Base-by-base conservation (phyloP, 495 filamentous ascomycete genomes). In the Tuber calosporum region DNA sequence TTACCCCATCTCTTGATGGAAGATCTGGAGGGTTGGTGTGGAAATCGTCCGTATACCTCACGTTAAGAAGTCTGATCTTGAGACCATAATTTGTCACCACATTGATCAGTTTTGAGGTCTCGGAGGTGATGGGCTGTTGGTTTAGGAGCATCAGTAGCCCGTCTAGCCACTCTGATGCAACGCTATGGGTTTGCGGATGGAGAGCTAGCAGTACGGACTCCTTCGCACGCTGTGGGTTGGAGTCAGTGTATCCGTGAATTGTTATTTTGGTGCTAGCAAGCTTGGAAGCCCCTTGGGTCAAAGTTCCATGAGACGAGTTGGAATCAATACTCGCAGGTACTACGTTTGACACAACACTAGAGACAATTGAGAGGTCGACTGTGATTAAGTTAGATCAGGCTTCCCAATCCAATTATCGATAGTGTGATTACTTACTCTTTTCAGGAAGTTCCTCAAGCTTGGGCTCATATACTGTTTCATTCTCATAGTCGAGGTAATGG, bases 111-210 rank as follows among this genome's bases (percentile, higher is more conserved):
- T 94, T 95, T 77, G 88, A 92, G 8, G 95, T 98, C 82, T 98
- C 94, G 34, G 92, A 87, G n/a, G 96, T 99, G 82, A 99, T 97
- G 17, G 95, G 95, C 62, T 93, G 89, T 81, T 99, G 95, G 81
- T 93, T 92, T 41, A 99, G 86, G 58, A 99, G 84, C 93, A 99
- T 96, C 37, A 97, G 87, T 69, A 99, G 83, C 1, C 96, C 96
- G 81, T 99, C 96, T 0, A 98, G 84, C 95, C 95, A 99, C 83
- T 99, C 96, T 2, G 94, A 94, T 17, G 95, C 96, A 36, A 94
- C 82, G 74, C 88, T 91, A 78, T 95, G 92, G 40, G 89, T 90
- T 67, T 89, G 85, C 6, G 96, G 93, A 74, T 92, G 88, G n/a
- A 99, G 86, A 11, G 88, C 91, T 67, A 99, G 85, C 11, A 98